Evolutionary conservation across 106 monocot species (phyloP).

Genomic region (Vanilla planifolia): DNA sequence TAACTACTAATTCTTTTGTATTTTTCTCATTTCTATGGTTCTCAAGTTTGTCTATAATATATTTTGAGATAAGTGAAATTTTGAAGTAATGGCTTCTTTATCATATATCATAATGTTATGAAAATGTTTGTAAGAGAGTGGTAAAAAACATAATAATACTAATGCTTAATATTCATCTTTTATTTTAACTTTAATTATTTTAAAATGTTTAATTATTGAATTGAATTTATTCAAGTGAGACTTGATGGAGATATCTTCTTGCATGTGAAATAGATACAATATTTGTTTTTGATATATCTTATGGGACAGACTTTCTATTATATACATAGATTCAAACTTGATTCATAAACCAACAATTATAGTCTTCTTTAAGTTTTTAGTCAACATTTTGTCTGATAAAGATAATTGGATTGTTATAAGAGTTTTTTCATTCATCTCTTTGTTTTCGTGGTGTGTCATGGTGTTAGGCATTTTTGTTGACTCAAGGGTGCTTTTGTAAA

Average conservation of each 20-base stretch:
- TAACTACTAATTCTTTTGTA: no score
- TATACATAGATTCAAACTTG: not conserved
- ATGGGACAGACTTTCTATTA: not conserved
- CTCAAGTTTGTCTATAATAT: no score
- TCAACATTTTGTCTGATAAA: not conserved
- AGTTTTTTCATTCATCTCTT: not conserved
- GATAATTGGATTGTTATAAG: slow-evolving; percentile 1
- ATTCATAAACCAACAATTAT: not conserved
- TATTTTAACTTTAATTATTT: not conserved
- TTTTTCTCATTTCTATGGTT: no score
- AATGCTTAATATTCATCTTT: not conserved
- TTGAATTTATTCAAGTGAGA: not conserved
- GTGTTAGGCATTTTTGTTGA: no score
- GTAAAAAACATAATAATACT: not conserved
- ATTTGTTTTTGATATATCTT: not conserved
- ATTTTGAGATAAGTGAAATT: no score
- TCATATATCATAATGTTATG: no score
- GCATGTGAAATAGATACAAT: not conserved
- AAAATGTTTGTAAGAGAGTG: no score
- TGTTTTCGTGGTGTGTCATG: no score
- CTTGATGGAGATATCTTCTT: not conserved
- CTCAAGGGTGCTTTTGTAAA: not conserved
- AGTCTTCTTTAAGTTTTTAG: not conserved
- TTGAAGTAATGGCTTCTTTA: no score
- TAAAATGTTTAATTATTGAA: not conserved